Conservation (phyloP, 441 rosid species). For the Bocquillonia castaneifolia region DNA sequence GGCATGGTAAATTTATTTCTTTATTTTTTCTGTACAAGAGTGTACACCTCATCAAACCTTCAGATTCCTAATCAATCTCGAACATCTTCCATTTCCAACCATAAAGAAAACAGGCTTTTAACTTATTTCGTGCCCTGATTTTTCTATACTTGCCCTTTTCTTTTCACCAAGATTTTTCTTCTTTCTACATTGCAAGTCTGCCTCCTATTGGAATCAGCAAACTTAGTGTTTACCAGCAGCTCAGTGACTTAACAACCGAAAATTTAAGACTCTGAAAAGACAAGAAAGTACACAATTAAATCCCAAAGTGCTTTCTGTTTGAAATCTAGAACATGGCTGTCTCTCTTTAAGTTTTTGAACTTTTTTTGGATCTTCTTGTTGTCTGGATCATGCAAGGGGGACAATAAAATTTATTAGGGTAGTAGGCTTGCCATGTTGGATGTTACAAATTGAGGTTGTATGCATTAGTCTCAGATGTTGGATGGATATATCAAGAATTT, state of each 20-base stretch:
- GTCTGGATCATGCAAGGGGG: not conserved
- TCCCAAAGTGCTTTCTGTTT: not conserved
- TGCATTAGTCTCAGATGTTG: not conserved
- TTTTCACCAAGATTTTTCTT: not conserved
- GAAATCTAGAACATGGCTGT: not conserved
- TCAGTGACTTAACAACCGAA: not conserved
- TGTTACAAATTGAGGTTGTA: not conserved
- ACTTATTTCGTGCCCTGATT: too few species aligned
- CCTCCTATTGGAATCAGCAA: not conserved
- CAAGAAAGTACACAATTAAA: not conserved
- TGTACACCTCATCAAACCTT: too few species aligned
- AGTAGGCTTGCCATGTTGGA: not conserved
- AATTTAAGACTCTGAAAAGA: not conserved
- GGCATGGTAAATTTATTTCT: not conserved
- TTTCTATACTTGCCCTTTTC: too few species aligned
- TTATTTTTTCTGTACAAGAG: not conserved
- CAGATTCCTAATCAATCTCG: not conserved
- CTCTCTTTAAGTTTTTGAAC: not conserved
- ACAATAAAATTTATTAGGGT: not conserved
- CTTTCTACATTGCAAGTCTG: too few species aligned
- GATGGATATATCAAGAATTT: not conserved
- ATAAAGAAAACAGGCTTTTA: not conserved
- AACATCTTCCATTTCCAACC: not conserved
- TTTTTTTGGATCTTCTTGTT: not conserved
- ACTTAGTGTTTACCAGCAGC: not conserved